A percentile compares a stretch with the other conserved stretches of the same genome.
These are phyloP conservation scores for Elaeagnus macrophylla DNA, from an alignment of 306 rosid species.

Conservation along the genomic window DNA sequence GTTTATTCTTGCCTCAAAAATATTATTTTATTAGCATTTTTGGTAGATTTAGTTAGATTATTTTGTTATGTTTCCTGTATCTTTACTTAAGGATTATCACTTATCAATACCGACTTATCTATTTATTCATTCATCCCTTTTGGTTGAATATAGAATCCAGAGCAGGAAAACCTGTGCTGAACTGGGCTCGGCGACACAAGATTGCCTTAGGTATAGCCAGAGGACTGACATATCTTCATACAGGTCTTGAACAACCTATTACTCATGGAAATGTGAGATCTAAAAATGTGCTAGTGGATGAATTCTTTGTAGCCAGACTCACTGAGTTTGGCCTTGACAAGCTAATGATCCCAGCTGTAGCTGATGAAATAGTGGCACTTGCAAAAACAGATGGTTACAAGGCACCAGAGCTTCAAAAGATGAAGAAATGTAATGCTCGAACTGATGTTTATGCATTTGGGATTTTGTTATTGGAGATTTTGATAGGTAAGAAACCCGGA, in stretches of 20 bases:
- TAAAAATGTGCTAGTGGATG: conserved; percentile 81
- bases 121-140: conserved; percentile 7
- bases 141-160: conserved; percentile 46
- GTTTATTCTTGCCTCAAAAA: too few relatives aligned
- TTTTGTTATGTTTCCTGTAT: neutral
- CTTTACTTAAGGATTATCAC: neutral
- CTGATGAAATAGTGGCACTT: conserved; percentile 76
- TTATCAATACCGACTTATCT: conserved; percentile 4
- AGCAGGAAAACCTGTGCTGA: conserved; percentile 81
- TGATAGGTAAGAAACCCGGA: conserved; percentile 89
- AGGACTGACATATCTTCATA: conserved; percentile 86
- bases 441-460: conserved; percentile 92
- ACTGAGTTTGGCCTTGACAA: conserved; percentile 79
- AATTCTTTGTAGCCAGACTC: conserved; percentile 70
- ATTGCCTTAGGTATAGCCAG: conserved; percentile 81
- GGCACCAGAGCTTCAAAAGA: conserved; percentile 87
- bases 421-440: conserved; percentile 89
- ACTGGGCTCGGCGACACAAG: conserved; percentile 94
- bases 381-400: conserved; percentile 81
- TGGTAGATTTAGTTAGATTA: neutral
- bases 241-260: conserved; percentile 71
- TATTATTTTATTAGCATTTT: too few relatives aligned
- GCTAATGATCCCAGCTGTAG: conserved; percentile 69
- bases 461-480: conserved; percentile 62
- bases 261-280: conserved; percentile 86